Conservation (phyloP, 2,329 filamentous ascomycete genomes). For the Colletotrichum agaves region DNA sequence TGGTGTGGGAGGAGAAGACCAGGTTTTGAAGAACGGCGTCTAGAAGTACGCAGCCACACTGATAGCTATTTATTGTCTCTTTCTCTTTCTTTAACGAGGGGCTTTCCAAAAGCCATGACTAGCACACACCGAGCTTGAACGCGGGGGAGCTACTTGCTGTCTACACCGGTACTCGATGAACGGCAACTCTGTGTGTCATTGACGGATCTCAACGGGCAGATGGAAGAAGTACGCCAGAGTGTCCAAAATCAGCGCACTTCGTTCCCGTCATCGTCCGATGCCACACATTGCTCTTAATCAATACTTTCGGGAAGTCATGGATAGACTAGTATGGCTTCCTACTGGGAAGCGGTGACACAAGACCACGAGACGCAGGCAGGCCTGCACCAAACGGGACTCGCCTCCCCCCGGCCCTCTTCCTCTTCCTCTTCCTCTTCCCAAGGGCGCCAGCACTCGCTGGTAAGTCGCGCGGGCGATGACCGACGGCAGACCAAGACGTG, state of each 20-base stretch:
- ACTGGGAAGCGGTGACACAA: slow-evolving; percentile 10
- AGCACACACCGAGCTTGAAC: background rate
- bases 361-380: slow-evolving; percentile 30
- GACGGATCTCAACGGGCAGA: slow-evolving; percentile 25
- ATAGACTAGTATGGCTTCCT: background rate
- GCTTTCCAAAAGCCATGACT: background rate
- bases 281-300: slow-evolving; percentile 16
- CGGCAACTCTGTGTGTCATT: slow-evolving; percentile 1
- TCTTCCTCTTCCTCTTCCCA: background rate
- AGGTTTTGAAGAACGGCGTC: background rate
- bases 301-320: slow-evolving; percentile 4
- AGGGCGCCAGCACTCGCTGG: slow-evolving; percentile 31
- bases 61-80: slow-evolving; percentile 25
- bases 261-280: slow-evolving; percentile 33
- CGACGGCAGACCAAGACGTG: slow-evolving; percentile 22
- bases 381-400: background rate
- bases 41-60: slow-evolving; percentile 20
- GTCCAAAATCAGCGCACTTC: slow-evolving; percentile 29
- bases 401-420: no score
- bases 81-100: slow-evolving; percentile 7
- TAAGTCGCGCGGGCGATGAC: slow-evolving; percentile 10
- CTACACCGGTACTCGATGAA: slow-evolving; percentile 4
- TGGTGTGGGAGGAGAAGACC: background rate
- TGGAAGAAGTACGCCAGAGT: slow-evolving; percentile 7
- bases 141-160: slow-evolving; percentile 7